Base-by-base conservation (phyloP, 2,329 filamentous ascomycete species). In the Trichoderma sp. region DNA sequence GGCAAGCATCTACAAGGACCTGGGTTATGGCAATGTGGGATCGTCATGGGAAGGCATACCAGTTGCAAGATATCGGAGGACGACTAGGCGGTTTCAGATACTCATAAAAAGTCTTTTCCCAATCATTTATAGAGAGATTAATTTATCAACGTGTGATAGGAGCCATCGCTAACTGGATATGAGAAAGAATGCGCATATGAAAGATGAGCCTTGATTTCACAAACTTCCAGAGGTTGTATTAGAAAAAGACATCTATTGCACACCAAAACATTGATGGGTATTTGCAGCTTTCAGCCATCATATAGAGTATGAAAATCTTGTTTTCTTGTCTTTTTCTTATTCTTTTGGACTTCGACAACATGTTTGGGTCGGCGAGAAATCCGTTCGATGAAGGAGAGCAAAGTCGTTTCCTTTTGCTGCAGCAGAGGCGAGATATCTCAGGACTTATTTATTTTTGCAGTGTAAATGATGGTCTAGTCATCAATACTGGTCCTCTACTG, bases 131-230 rank as follows among this genome's bases (percentile, higher is more conserved):
- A 10, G 5, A 10, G 18, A 6, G 39, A 7, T 43, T 3, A 10
- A 43, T n/a, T 3, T 18, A n/a, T 8, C 39, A 43, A 7, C 3
- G 3, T 2, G 1, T 43, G 39, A 43, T 43, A 43, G 0, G 39
- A 4, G 3, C 14, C 16, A n/a, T 43, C 7, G 16, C 6, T 1
- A 43, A 8, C 1, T 8, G 8, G 39, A n/a, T 0, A 13, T 3
- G 18, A 43, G 18, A 43, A 43, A 43, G 39, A 43, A 3, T n/a
- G 3, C n/a, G 39, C 18, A n/a, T n/a, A 18, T 43, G 39, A n/a
- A n/a, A 43, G 7, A 7, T 10, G 6, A n/a, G 18, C 3, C 39
- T n/a, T 7, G 3, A n/a, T 43, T 43, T n/a, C 39, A 4, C 16
- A 8, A n/a, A 43, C 5, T n/a, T 43, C 39, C 7, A 43, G 6